Evolutionary conservation across 768 basidiomycete species (phyloP), one percentile per base, ranked within the genome.

Genomic region (Xanthoconium stramineum): DNA sequence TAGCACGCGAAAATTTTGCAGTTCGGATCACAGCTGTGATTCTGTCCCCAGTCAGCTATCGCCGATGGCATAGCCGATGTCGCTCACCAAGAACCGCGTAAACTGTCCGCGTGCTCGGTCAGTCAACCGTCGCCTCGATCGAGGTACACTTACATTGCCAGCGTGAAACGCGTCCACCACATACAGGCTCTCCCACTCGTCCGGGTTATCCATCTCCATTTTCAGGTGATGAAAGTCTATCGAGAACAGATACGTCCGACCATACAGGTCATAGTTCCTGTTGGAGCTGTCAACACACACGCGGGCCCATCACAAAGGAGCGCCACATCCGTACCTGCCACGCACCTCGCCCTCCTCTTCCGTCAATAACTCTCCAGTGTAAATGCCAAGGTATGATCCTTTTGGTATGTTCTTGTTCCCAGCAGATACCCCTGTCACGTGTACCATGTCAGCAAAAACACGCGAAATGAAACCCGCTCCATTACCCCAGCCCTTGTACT

Each of bases 11-110:
- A 78, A 20, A 94, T 79, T 6, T 68, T 67, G 60, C 87, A 85
- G 66, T 96, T 97, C 0, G 94, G 94, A 54, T 92, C 86, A 63
- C 94, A 96, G 17, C 89, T 92, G 61, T 97, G 93, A 61, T 96
- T 97, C 92, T 94, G 56, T 3, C 17, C 32, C 6, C 19, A 3
- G 15, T 62, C 45, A 52, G 39, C 33, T 8, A 15, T 32, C 36
- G 35, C 30, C 15, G 28, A 12, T 12, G 37, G 19, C 6, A 50
- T 33, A 9, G 20, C 40, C 29, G 33, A 20, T 5, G 19, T 24
- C 11, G 76, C 83, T 64, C 67, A 91, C 93, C 62, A 95, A 72
- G 65, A 91, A 96, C 33, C 94, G 83, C n/a, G 94, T 94, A 71
- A 94, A 94, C 93, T 95, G 61, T n/a, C 42, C 15, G 17, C 42